Base-by-base conservation (phyloP, 352 stramenopile genomes). In the Plasmopara viticola region DNA sequence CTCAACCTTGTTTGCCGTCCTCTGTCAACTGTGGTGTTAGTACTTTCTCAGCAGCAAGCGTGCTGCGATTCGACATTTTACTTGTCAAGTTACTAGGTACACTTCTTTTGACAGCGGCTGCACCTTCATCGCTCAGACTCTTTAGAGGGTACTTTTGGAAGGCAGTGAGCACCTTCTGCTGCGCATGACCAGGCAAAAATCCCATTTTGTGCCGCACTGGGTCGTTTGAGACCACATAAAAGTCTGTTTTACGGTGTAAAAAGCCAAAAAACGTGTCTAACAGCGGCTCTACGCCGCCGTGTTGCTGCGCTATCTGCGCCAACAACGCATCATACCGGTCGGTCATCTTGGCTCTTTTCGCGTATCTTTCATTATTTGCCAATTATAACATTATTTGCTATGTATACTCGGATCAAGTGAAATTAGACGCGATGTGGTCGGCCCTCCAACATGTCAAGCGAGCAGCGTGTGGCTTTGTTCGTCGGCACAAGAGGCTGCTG, bases 221-320 rank as follows among this genome's bases (percentile, higher is more conserved):
- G 51, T 90, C 69, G 28, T 55, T 60, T 33, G 77, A 70, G 44
- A 87, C 73, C 18, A 75, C 75, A 72, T 98, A 99, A 66, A 99
- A 99, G 75, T 99, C 96, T 13, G 96, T 98, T 63, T 99, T 98
- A 35, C 96, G 91, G 53, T 97, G 80, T 49, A 99, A 64, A 53
- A 99, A 98, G 34, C 90, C 95, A 62, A 99, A 99, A 55, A 99
- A 94, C 15, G 87, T 95, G 58, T 98, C 90, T 51, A 99, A 76
- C 35, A 99, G 70, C 17, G 89, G 87, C 60, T 99, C 95, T 58
- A 99, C 98, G 35, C 94, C 89, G 31, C 83, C 69, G 25, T 94
- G 78, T 64, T 97, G 90, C 67, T 98, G 90, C 47, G 96, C 94
- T 10, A 99, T 77, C 61, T 94, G 84, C 66, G 98, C 66, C 51